phyloP scores from a whole-genome alignment of 2,329 filamentous ascomycete genomes.

The Colletotrichum chrysophilum region DNA sequence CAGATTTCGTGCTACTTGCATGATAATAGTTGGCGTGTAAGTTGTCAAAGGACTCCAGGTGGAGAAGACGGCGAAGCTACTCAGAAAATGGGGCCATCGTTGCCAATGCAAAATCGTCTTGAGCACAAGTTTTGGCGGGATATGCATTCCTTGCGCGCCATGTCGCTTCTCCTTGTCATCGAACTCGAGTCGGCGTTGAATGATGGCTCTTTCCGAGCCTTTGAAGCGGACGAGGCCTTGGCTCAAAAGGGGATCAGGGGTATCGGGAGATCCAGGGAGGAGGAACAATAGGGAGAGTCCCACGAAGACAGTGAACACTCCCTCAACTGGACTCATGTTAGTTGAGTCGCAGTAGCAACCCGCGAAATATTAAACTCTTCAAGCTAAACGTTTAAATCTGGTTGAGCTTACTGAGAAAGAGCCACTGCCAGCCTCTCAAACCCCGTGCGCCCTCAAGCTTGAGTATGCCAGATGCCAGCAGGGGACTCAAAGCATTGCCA shows the following conservation, averaged over 20 bases:
- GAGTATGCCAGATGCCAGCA: slow-evolving; percentile 53
- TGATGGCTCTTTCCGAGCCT: slow-evolving; percentile 32
- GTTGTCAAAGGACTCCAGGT: slow-evolving; percentile 58
- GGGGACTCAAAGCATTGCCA: slow-evolving; percentile 51
- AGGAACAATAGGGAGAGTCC: slow-evolving; percentile 43
- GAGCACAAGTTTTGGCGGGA: slow-evolving; percentile 43
- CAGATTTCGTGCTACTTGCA: slow-evolving; percentile 26
- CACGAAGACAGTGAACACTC: slow-evolving; percentile 46
- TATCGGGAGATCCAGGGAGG: slow-evolving; percentile 46
- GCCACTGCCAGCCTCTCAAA: slow-evolving; percentile 54
- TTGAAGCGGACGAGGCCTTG: slow-evolving; percentile 42
- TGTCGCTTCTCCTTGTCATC: slow-evolving; percentile 35
- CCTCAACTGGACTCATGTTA: slow-evolving; percentile 41
- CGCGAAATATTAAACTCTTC: neutral
- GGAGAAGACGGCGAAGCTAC: slow-evolving; percentile 55
- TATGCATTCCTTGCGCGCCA: slow-evolving; percentile 39
- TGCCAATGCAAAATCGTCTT: slow-evolving; percentile 47
- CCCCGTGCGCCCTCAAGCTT: slow-evolving; percentile 45
- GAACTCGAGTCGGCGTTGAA: slow-evolving; percentile 38
- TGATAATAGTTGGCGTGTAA: slow-evolving; percentile 52
- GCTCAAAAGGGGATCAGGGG: slow-evolving; percentile 41
- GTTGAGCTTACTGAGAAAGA: slow-evolving; percentile 46
- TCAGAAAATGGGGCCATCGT: slow-evolving; percentile 53
- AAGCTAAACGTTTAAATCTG: accelerated
- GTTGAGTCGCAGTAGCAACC: no score